phyloP scores from a whole-genome alignment of 2,329 filamentous ascomycete species.

The Botryotinia calthae region DNA sequence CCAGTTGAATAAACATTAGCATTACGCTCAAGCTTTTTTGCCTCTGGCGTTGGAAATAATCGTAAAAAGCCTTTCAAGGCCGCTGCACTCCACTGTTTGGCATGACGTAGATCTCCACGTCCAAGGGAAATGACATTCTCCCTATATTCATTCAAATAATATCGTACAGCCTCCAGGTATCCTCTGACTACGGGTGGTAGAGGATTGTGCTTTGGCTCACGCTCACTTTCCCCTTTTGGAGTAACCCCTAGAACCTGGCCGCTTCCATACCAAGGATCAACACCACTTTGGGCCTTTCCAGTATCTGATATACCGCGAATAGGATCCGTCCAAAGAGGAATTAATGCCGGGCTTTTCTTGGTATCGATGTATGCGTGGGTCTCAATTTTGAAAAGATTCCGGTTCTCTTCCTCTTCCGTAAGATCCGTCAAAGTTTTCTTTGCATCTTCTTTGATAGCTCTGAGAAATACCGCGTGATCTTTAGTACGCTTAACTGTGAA shows the following conservation, averaged over 20 bases:
- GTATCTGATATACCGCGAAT: conserved; percentile 28
- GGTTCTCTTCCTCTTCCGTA: conserved; percentile 24
- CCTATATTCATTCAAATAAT: background rate
- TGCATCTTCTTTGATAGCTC: conserved; percentile 25
- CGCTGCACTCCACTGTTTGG: background rate
- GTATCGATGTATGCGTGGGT: conserved; percentile 31
- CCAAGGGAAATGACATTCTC: background rate
- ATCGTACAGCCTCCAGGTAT: background rate
- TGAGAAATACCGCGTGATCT: conserved; percentile 29
- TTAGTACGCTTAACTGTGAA: conserved; percentile 28
- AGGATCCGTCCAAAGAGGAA: conserved; percentile 34
- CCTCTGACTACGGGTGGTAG: background rate
- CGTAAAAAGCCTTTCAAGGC: background rate
- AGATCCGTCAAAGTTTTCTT: conserved; percentile 21
- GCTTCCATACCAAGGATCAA: conserved; percentile 12
- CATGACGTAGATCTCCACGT: conserved; percentile 1
- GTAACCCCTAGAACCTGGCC: conserved; percentile 3
- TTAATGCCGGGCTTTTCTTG: conserved; percentile 29
- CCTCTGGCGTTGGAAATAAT: conserved; percentile 8
- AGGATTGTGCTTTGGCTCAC: background rate
- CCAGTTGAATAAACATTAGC: conserved; percentile 13
- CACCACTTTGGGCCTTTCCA: conserved; percentile 16
- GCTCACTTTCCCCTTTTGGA: background rate
- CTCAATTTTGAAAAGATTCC: conserved; percentile 30
- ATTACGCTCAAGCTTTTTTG: conserved; percentile 7